phyloP scores from a whole-genome alignment of 2,329 filamentous ascomycete species.

The Thelonectria discophora region DNA sequence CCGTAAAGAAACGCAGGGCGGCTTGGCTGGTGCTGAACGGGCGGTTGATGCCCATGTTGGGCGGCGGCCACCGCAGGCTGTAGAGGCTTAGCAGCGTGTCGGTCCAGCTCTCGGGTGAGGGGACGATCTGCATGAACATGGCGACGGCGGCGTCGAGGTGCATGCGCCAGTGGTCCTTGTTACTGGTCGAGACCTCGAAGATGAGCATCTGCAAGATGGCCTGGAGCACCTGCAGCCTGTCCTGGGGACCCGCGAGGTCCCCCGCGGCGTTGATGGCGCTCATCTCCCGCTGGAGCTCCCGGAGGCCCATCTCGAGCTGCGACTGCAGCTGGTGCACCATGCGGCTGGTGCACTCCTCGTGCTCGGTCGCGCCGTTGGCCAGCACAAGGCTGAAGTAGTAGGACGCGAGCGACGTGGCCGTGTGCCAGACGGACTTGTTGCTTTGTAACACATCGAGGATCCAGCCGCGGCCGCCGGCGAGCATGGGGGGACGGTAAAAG shows the following conservation, averaged over 20 bases:
- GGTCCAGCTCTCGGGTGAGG: constrained; percentile 49
- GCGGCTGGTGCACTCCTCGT: constrained; percentile 47
- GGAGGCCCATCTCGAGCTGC: constrained; percentile 56
- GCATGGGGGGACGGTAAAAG: constrained; percentile 65
- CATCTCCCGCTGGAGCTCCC: constrained; percentile 56
- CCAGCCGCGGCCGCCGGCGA: constrained; percentile 68
- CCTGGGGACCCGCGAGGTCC: constrained; percentile 43
- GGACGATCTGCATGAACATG: constrained; percentile 58
- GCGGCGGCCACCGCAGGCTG: constrained; percentile 47
- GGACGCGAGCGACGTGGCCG: constrained; percentile 62
- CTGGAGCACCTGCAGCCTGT: constrained; percentile 55
- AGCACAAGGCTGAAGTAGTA: constrained; percentile 64
- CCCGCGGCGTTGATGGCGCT: constrained; percentile 46
- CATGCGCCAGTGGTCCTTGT: constrained; percentile 59
- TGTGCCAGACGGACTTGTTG: constrained; percentile 67
- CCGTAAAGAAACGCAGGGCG: constrained; percentile 58
- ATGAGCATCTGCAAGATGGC: constrained; percentile 63
- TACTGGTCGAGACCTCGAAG: constrained; percentile 58
- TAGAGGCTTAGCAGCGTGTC: constrained; percentile 46
- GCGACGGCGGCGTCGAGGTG: constrained; percentile 60
- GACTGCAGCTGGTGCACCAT: constrained; percentile 53
- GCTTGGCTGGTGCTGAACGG: constrained; percentile 58
- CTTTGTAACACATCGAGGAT: constrained; percentile 64
- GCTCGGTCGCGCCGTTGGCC: constrained; percentile 44
- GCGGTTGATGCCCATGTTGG: constrained; percentile 43